A percentile compares a stretch with the other conserved stretches of the same genome.
Conservation (phyloP, 345 rosid species). For the Ricinus communis region DNA sequence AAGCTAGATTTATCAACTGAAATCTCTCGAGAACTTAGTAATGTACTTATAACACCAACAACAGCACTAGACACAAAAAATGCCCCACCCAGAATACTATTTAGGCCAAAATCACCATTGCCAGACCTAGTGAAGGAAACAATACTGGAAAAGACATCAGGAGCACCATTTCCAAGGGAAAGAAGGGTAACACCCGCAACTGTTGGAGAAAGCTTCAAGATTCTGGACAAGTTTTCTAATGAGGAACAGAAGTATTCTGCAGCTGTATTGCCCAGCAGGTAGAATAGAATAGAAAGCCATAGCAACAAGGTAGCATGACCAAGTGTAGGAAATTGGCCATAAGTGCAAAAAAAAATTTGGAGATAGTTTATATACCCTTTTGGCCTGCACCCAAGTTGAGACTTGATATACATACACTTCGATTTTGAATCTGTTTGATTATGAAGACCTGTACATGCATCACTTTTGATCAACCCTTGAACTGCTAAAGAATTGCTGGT, state of each 20-base stretch:
- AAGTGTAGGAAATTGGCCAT: constrained; percentile 42
- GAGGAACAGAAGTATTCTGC: constrained; percentile 81
- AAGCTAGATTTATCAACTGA: constrained; percentile 62
- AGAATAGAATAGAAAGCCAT: constrained; percentile 75
- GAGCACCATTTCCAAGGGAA: constrained; percentile 85
- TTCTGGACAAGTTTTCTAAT: constrained; percentile 65
- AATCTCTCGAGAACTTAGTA: constrained; percentile 37
- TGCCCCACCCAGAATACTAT: constrained; percentile 78
- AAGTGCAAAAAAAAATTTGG: constrained; percentile 68
- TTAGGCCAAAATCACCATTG: constrained; percentile 73
- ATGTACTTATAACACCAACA: constrained; percentile 65
- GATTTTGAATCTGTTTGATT: constrained; percentile 43
- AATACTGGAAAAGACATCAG: constrained; percentile 83
- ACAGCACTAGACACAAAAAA: constrained; percentile 76
- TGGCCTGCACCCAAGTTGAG: constrained; percentile 52
- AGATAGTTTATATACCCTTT: constrained; percentile 89
- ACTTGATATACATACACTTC: constrained; percentile 61
- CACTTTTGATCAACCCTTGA: constrained; percentile 9
- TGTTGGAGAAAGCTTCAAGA: constrained; percentile 74
- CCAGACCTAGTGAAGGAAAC: constrained; percentile 69
- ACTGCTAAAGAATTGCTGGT: constrained; percentile 5
- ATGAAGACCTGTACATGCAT: constrained; percentile 42
- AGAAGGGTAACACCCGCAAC: constrained; percentile 87
- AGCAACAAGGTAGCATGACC: constrained; percentile 54
- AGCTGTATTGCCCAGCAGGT: constrained; percentile 79